These are phyloP conservation scores for Protomyces inundatus DNA, from an alignment of 1,139 yeast genomes.

Conservation along the genomic window DNA sequence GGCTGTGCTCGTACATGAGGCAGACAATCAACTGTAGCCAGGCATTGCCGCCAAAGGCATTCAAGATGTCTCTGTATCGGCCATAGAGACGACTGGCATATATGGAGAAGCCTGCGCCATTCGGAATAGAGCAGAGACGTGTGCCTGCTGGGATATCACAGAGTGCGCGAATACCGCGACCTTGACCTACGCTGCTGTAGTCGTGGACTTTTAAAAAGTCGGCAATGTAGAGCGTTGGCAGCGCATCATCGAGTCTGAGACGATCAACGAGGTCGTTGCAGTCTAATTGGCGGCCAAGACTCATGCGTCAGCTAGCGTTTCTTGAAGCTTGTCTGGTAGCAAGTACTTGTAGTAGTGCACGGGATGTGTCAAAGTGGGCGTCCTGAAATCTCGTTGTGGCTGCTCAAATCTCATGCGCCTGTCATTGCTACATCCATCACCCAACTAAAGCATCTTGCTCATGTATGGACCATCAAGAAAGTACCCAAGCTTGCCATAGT, in stretches of 20 bases:
- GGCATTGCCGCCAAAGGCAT: conserved; percentile 47
- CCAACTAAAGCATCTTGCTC: conserved; percentile 24
- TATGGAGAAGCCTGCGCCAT: conserved; percentile 53
- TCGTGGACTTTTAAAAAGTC: conserved; percentile 46
- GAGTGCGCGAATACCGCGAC: conserved; percentile 69
- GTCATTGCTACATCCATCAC: background rate
- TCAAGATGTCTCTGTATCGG: conserved; percentile 37
- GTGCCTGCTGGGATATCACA: conserved; percentile 54
- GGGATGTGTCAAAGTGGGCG: too few relatives aligned
- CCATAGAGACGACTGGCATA: conserved; percentile 47
- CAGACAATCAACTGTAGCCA: conserved; percentile 76
- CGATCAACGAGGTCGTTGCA: too few relatives aligned
- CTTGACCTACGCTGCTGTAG: conserved; percentile 55
- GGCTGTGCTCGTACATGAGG: conserved; percentile 53
- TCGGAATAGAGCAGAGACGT: conserved; percentile 62
- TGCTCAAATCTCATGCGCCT: too few relatives aligned
- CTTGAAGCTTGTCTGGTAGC: too few relatives aligned
- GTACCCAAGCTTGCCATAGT: conserved; percentile 87
- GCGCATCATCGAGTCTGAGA: too few relatives aligned
- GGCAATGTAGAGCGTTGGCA: too few relatives aligned
- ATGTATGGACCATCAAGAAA: conserved; percentile 62
- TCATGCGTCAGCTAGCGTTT: too few relatives aligned
- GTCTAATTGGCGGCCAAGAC: too few relatives aligned
- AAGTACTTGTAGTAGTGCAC: too few relatives aligned
- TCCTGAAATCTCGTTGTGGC: too few relatives aligned